Evolutionary conservation across 345 rosid species (phyloP).

Genomic region (Aethionema arabicum): DNA sequence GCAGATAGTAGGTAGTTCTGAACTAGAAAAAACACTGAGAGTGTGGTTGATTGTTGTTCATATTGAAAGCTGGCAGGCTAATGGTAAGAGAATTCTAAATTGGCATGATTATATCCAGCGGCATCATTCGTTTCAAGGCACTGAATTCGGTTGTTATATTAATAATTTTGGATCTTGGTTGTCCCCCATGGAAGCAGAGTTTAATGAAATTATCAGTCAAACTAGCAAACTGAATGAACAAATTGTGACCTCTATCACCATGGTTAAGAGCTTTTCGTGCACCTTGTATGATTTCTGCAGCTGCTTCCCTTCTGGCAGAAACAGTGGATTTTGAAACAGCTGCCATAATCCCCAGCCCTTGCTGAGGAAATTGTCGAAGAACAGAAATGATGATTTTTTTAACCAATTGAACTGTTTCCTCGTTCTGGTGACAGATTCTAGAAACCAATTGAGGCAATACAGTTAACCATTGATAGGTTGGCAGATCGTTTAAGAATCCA

Average conservation of each 20-base stretch:
- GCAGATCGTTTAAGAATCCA: constrained; percentile 96
- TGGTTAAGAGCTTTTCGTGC: constrained; percentile 77
- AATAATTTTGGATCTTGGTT: constrained; percentile 68
- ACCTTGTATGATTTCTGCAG: constrained; percentile 89
- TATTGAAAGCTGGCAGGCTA: constrained; percentile 64
- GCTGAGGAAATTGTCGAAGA: constrained; percentile 88
- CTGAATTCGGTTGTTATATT: constrained; percentile 94
- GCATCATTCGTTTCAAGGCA: constrained; percentile 98
- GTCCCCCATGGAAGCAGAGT: constrained; percentile 89
- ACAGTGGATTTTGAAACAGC: constrained; percentile 95
- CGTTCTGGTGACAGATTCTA: constrained; percentile 96
- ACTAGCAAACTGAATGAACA: constrained; percentile 86
- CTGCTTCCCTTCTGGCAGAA: constrained; percentile 91
- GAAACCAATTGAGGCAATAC: constrained; percentile 95
- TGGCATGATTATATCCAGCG: constrained; percentile 86
- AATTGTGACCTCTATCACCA: constrained; percentile 65
- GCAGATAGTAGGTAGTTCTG: constrained; percentile 81
- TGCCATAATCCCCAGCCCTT: constrained; percentile 94
- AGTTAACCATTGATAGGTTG: constrained; percentile 91
- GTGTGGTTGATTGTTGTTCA: constrained; percentile 44
- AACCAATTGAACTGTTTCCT: constrained; percentile 72
- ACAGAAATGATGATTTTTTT: constrained; percentile 79
- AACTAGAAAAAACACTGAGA: constrained; percentile 65
- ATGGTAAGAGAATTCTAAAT: constrained; percentile 89
- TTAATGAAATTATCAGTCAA: constrained; percentile 86